phyloP scores from a whole-genome alignment of 2,329 filamentous ascomycete genomes.

The Madurella mycetomatis region DNA sequence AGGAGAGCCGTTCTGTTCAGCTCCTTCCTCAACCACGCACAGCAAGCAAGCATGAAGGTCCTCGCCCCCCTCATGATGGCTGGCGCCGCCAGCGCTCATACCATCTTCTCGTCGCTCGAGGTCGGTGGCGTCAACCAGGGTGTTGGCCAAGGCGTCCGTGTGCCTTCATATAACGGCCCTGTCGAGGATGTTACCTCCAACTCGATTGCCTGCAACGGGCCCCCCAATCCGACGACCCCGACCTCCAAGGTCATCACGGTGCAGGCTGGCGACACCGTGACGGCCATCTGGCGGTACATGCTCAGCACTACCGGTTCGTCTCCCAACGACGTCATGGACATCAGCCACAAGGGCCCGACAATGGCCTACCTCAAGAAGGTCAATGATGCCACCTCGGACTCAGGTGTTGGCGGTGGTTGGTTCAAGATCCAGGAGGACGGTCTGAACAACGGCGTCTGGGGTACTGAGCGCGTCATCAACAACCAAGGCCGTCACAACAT shows the following conservation, averaged over 20 bases:
- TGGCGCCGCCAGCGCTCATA: constrained; percentile 22
- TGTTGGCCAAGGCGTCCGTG: constrained; percentile 22
- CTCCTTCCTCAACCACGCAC: not conserved
- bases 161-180: constrained; percentile 27
- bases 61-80: constrained; percentile 22
- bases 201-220: constrained; percentile 26
- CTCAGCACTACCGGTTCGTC: constrained; percentile 22
- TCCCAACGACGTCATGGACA: constrained; percentile 28
- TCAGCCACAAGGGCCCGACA: constrained; percentile 25
- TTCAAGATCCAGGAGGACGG: constrained; percentile 29
- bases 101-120: constrained; percentile 26
- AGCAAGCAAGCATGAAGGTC: constrained; percentile 19
- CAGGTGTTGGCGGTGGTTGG: constrained; percentile 25
- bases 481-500: constrained; percentile 25
- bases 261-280: constrained; percentile 23
- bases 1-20: too few species aligned
- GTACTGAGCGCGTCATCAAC: constrained; percentile 26
- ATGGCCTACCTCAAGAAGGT: constrained; percentile 28
- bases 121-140: constrained; percentile 25
- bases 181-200: constrained; percentile 24
- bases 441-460: constrained; percentile 22
- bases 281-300: constrained; percentile 27
- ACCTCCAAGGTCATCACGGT: constrained; percentile 27
- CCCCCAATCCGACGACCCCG: constrained; percentile 22
- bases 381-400: constrained; percentile 22